phyloP scores from a whole-genome alignment of 305 asterid genomes.

The Stenogyne calaminthoides region DNA sequence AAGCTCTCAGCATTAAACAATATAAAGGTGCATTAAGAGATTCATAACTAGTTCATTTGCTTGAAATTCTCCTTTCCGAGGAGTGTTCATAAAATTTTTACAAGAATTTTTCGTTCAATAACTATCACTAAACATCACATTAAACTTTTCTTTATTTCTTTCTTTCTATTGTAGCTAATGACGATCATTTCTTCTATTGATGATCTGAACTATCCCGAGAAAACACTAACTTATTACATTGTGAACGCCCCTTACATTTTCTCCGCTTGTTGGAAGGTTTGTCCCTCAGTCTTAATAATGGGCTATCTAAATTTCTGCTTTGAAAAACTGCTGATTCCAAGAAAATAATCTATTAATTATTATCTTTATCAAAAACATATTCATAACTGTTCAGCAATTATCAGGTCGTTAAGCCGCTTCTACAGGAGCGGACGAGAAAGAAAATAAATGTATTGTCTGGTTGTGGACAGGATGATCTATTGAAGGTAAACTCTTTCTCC shows the following conservation, averaged over 20 bases:
- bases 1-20: constrained; percentile 82
- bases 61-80: constrained; percentile 4
- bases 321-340: neutral
- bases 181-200: constrained; percentile 72
- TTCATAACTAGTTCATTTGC: constrained; percentile 14
- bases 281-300: constrained; percentile 28
- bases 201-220: constrained; percentile 90
- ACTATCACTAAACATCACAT: neutral
- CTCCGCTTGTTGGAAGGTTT: constrained; percentile 92
- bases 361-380: constrained; percentile 10
- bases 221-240: constrained; percentile 72
- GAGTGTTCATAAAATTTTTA: neutral
- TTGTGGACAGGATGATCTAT: constrained; percentile 71
- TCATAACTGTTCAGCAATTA: constrained; percentile 24
- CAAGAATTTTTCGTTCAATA: neutral
- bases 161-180: constrained; percentile 55
- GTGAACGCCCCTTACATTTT: constrained; percentile 83
- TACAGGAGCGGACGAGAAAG: constrained; percentile 80
- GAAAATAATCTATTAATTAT: neutral
- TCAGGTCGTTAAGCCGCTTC: constrained; percentile 88
- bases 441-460: constrained; percentile 76
- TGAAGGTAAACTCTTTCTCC: constrained; percentile 54
- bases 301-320: neutral
- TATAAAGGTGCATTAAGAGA: constrained; percentile 61
- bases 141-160: neutral